Base-by-base conservation (phyloP, 2,329 filamentous ascomycete species). In the Xylariaceae sp. region DNA sequence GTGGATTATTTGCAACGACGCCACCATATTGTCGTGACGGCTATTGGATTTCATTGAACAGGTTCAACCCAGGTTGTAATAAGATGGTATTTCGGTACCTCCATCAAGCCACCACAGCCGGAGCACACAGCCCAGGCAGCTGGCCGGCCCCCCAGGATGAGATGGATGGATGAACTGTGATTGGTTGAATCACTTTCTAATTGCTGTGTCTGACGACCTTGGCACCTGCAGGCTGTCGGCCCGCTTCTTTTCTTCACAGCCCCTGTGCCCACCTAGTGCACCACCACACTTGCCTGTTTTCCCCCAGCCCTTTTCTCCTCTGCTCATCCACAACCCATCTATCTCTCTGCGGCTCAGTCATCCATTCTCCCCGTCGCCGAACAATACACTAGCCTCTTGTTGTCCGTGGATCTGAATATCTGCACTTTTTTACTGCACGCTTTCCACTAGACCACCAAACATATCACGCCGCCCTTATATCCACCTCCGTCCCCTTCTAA, bases 301-400 rank as follows among this genome's bases (percentile, higher is more conserved):
- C 57, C 58, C 57, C 56, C 55, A 60, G 56, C 56, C 54, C 55
- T 46, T 56, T 58, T 59, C 57, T 51, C 55, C 54, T 54, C 51
- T 61, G 59, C 59, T 59, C 59, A 60, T 61, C 59, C 59, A 61
- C 59, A 61, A 59, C 56, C 50, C 51, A 59, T 57, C 53, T 53
- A 56, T 48, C 48, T 53, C 48, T 51, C 55, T 60, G 59, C 57
- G 59, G 59, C 59, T 61, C 59, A 61, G 59, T 61, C 58, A 52
- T 45, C 54, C 55, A 51, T 57, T 47, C 49, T 56, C 55, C 41
- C 42, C 47, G 38, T 40, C 50, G 23, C 47, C 39, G 25, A 29
- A 8, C 25, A 8, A 50, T 49, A 55, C 58, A 60, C 55, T 55
- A 54, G 53, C 45, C 47, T 49, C 45, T 43, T 47, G 38, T 50